phyloP scores from a whole-genome alignment of 768 basidiomycete genomes.

The Termitomyces heimii region DNA sequence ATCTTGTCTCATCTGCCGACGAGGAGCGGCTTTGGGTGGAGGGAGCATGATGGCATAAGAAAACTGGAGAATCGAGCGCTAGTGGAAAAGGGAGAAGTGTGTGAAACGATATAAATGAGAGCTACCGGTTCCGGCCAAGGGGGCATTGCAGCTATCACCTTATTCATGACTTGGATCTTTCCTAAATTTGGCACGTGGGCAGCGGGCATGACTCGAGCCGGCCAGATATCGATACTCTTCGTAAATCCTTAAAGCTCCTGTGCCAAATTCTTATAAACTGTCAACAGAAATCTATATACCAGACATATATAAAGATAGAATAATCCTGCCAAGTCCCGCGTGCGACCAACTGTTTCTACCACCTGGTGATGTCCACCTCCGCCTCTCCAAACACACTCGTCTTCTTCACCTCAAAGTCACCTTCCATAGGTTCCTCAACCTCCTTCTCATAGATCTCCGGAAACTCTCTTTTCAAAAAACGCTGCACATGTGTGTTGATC shows the following conservation, averaged over 20 bases:
- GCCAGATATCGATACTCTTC: too few species aligned
- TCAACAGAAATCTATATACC: not conserved
- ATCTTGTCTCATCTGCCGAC: conserved; percentile 1
- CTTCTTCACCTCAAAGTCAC: conserved; percentile 76
- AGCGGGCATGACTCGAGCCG: not conserved
- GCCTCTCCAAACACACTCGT: conserved; percentile 97
- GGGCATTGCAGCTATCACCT: not conserved
- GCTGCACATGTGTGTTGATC: conserved; percentile 75
- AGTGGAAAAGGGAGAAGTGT: not conserved
- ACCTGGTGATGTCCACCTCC: conserved; percentile 84
- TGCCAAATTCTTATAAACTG: not conserved
- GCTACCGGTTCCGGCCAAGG: too few species aligned
- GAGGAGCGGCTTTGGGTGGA: not conserved
- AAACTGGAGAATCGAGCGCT: not conserved
- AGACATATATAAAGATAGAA: not conserved
- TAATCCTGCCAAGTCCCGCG: not conserved
- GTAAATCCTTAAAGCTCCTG: not conserved
- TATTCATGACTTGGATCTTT: not conserved
- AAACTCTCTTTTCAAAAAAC: conserved; percentile 67
- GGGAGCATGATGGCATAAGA: not conserved
- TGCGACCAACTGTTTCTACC: conserved; percentile 37
- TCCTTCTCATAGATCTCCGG: conserved; percentile 30
- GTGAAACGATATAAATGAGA: not conserved
- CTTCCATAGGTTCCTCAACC: conserved; percentile 23
- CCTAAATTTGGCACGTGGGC: not conserved